A percentile compares a stretch with the other conserved stretches of the same genome.
Evolutionary conservation across 139 green algal species (phyloP).

Genomic region (Chlorella sp.): DNA sequence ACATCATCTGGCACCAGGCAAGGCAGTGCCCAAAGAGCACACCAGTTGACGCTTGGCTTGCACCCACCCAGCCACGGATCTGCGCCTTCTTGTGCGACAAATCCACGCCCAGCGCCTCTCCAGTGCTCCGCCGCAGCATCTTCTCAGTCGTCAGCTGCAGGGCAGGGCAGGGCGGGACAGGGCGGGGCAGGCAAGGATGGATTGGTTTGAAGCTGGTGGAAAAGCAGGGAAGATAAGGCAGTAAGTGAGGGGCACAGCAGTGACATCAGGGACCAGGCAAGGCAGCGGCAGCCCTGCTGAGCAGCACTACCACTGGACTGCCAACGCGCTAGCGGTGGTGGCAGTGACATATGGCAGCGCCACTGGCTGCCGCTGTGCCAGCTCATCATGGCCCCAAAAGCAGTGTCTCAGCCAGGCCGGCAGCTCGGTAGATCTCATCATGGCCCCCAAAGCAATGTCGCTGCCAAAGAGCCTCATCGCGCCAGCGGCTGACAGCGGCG

Average conservation of each 20-base stretch:
- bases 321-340: too few species aligned
- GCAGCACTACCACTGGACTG: too few species aligned
- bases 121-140: constrained; percentile 65
- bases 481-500: too few species aligned
- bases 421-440: too few species aligned
- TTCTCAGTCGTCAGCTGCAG: constrained; percentile 73
- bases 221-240: not conserved
- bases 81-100: constrained; percentile 54
- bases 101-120: constrained; percentile 50
- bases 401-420: too few species aligned
- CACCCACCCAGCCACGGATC: constrained; percentile 43
- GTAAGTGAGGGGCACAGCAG: not conserved
- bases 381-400: not conserved
- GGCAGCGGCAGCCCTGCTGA: not conserved
- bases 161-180: not conserved
- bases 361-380: too few species aligned
- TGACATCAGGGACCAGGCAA: too few species aligned
- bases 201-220: not conserved
- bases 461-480: too few species aligned
- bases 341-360: too few species aligned
- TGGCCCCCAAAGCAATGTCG: too few species aligned
- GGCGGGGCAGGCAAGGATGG: not conserved
- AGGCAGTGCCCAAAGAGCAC: not conserved
- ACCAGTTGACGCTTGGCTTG: not conserved
- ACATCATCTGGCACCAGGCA: not conserved